These are phyloP conservation scores for Kuraishia cidri DNA, from an alignment of 805 yeast genomes.

Conservation along the genomic window DNA sequence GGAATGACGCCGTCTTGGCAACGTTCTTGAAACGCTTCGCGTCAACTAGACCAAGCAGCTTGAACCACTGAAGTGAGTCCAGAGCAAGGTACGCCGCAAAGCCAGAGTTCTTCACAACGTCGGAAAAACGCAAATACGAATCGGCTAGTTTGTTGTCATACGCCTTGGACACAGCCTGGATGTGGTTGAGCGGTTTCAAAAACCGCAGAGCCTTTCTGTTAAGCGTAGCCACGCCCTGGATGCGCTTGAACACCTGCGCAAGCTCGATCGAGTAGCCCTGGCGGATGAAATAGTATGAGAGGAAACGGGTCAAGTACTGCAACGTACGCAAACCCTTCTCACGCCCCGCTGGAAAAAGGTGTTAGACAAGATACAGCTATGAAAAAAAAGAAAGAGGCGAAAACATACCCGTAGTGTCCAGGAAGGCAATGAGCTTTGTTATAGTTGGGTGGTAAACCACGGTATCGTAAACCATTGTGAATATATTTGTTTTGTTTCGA, in stretches of 20 bases:
- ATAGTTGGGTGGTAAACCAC: slow-evolving; percentile 69
- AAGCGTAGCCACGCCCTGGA: slow-evolving; percentile 56
- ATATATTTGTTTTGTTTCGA: not conserved
- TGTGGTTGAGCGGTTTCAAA: slow-evolving; percentile 69
- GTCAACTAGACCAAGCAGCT: slow-evolving; percentile 48
- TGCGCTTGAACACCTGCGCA: slow-evolving; percentile 38
- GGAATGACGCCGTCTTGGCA: slow-evolving; percentile 53
- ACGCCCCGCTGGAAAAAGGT: slow-evolving; percentile 48
- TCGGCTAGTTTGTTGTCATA: slow-evolving; percentile 66
- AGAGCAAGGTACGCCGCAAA: slow-evolving; percentile 55
- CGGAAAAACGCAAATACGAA: slow-evolving; percentile 38
- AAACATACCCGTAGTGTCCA: slow-evolving; percentile 38
- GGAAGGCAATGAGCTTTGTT: slow-evolving; percentile 48
- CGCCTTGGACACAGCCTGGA: slow-evolving; percentile 60
- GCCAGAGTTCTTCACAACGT: slow-evolving; percentile 48
- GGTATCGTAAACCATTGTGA: slow-evolving; percentile 55
- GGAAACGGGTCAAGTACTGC: slow-evolving; percentile 73
- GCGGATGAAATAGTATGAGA: slow-evolving; percentile 51
- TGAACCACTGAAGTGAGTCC: slow-evolving; percentile 57
- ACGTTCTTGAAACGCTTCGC: slow-evolving; percentile 27
- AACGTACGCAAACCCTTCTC: slow-evolving; percentile 74
- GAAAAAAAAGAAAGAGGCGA: no score
- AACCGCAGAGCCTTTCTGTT: slow-evolving; percentile 80
- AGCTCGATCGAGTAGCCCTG: slow-evolving; percentile 40
- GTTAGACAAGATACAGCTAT: no score